Conservation (phyloP, 2,329 filamentous ascomycete species). For the Diaporthe sp. region DNA sequence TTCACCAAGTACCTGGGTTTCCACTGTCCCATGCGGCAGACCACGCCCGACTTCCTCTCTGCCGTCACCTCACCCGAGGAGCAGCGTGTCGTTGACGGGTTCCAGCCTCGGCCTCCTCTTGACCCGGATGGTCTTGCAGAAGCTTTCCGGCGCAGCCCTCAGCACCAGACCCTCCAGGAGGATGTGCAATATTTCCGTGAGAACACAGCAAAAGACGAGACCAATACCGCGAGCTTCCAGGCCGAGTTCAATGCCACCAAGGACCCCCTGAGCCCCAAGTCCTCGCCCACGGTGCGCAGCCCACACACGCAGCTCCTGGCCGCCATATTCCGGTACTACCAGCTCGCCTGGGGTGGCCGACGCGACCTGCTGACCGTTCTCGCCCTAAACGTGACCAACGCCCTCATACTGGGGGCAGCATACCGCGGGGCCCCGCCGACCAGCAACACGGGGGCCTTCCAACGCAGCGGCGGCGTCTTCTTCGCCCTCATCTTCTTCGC, state of each 20-base stretch:
- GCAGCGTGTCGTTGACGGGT: not conserved
- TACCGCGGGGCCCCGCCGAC: not conserved
- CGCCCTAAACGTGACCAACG: not conserved
- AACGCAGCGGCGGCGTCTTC: slow-evolving; percentile 14
- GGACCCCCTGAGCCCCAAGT: not conserved
- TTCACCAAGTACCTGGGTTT: slow-evolving; percentile 49
- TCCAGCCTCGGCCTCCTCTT: not conserved
- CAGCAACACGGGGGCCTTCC: not conserved
- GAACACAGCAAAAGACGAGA: not conserved
- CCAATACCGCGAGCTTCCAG: not conserved
- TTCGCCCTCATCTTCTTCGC: slow-evolving; percentile 1
- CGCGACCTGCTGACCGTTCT: not conserved
- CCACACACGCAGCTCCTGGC: slow-evolving; percentile 2
- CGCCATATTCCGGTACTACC: not conserved
- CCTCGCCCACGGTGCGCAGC: not conserved
- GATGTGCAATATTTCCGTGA: not conserved
- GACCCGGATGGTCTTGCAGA: slow-evolving; percentile 2
- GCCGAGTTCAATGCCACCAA: not conserved
- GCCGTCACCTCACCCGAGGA: not conserved
- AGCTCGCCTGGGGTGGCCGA: not conserved
- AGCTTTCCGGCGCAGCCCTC: not conserved
- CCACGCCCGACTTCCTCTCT: not conserved
- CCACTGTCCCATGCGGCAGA: not conserved
- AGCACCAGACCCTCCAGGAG: not conserved
- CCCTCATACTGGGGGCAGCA: not conserved